Conservation (phyloP, 1,284 basidiomycete genomes). For the Gymnopus androsaceus region DNA sequence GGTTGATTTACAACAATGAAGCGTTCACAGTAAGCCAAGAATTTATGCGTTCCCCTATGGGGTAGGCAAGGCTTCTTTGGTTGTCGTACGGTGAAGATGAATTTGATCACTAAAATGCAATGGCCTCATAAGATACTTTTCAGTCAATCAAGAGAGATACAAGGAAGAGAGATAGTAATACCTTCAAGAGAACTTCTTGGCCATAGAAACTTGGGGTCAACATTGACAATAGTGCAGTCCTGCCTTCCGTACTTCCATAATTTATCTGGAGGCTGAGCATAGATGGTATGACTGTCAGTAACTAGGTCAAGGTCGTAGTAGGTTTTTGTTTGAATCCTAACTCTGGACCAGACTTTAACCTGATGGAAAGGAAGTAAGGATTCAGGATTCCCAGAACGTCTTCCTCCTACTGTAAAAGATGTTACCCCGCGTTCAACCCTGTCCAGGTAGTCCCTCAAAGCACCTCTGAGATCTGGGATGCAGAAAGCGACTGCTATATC, state of each 20-base stretch:
- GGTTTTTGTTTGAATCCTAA: neutral
- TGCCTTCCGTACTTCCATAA: neutral
- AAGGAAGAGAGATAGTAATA: neutral
- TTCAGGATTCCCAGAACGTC: neutral
- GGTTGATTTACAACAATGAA: neutral
- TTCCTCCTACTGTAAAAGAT: neutral
- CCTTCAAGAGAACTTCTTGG: neutral
- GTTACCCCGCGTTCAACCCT: neutral
- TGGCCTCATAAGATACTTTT: neutral
- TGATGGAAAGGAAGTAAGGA: no score
- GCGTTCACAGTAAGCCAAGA: neutral
- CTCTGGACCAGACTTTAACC: neutral
- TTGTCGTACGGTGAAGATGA: neutral
- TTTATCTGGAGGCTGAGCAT: neutral
- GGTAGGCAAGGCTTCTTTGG: neutral
- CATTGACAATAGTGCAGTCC: neutral
- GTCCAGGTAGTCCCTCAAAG: neutral
- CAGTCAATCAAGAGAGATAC: neutral
- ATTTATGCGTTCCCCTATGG: neutral
- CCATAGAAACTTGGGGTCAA: neutral
- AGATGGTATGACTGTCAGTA: neutral
- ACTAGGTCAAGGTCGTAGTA: neutral
- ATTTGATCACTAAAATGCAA: neutral
- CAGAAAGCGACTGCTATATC: neutral
- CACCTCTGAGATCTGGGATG: neutral